Evolutionary conservation across 1,284 basidiomycete genomes (phyloP), one percentile per base, ranked within the genome.

Genomic region (Cerrena zonata): DNA sequence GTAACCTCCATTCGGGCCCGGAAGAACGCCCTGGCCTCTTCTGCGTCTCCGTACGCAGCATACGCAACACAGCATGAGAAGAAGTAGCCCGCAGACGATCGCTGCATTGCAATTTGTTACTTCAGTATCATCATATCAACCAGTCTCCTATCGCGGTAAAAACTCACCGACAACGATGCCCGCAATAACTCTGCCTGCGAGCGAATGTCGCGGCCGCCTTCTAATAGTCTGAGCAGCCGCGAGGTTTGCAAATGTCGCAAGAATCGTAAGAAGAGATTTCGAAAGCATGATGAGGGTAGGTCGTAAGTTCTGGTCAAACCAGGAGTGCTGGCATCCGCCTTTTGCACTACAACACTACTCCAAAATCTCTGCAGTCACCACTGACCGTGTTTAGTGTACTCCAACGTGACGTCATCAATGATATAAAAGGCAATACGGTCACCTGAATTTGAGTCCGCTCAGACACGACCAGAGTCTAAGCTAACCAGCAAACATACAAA

Each of bases 81-180:
- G 30, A 3, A 56, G 43, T 4, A 57, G 21, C 15, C 51, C 53
- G 12, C 47, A 47, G 41, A 47, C 43, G 10, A 26, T 21, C 5
- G 56, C 56, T 57, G 23, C 13, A 46, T 27, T 18, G 30, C n/a
- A 4, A 13, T 22, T 7, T 4, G 7, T 22, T 43, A n/a, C 5
- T 22, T 18, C 41, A 43, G 21, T 41, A 15, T 22, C 21, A 22
- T 25, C 19, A 4, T 45, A 18, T n/a, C 4, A 45, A 26, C 5
- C 27, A 19, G 18, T 23, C 3, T 18, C 30, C 15, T 34, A 34
- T 34, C 30, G 15, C 15, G 30, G 30, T 34, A 34, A 36, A 39
- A 10, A 50, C 52, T 25, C 21, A 57, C 56, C 56, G 39, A 57
- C 39, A 15, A 53, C 46, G 21, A 55, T 55, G 13, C 56, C 56